Conservation (phyloP, 768 basidiomycete species). For the Pulveroboletus frians region DNA sequence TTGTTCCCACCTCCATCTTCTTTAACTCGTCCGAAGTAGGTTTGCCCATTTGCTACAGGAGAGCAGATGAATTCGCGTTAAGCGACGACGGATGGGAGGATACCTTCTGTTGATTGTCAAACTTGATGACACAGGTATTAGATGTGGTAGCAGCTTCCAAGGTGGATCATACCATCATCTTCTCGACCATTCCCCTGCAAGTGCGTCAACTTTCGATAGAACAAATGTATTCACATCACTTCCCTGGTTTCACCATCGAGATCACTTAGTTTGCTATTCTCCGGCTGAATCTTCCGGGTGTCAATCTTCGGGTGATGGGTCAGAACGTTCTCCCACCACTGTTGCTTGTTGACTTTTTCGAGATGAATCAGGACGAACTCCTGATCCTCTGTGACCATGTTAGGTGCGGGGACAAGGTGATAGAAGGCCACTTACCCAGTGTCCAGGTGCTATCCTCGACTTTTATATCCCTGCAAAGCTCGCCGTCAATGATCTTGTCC, state of each 20-base stretch:
- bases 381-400: conserved; percentile 63
- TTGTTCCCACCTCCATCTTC: conserved; percentile 70
- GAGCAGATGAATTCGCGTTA: not conserved
- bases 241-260: conserved; percentile 93
- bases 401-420: not conserved
- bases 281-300: conserved; percentile 90
- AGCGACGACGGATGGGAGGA: not conserved
- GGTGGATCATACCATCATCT: conserved; percentile 88
- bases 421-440: conserved; percentile 53
- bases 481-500: conserved; percentile 82
- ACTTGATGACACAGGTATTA: conserved; percentile 27
- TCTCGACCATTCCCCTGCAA: conserved; percentile 92
- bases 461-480: conserved; percentile 90
- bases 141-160: not conserved
- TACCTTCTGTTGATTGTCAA: conserved; percentile 43
- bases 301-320: conserved; percentile 96
- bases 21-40: conserved; percentile 93
- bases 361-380: conserved; percentile 68
- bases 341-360: conserved; percentile 80
- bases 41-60: conserved; percentile 81
- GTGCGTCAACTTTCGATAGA: conserved; percentile 6
- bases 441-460: conserved; percentile 98
- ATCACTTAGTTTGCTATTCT: conserved; percentile 93
- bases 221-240: conserved; percentile 9
- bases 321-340: conserved; percentile 98